Evolutionary conservation across 495 filamentous ascomycete genomes (phyloP).

Genomic region (Xylaria scruposa): DNA sequence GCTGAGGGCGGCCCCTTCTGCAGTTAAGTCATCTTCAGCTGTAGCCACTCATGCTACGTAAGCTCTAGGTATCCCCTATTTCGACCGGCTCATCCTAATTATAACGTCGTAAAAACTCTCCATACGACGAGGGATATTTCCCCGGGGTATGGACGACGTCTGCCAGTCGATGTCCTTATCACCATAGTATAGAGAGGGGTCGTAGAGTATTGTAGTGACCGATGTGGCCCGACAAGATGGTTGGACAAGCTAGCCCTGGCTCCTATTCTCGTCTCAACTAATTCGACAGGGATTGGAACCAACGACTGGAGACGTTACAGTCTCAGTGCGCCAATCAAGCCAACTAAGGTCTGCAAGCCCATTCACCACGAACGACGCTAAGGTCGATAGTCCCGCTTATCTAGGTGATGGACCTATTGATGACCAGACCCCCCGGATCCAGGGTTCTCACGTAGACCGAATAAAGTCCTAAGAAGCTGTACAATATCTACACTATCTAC

Average conservation of each 20-base stretch:
- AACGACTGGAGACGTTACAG: slow-evolving; percentile 22
- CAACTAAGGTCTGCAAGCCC: slow-evolving; percentile 2
- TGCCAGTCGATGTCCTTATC: slow-evolving; percentile 15
- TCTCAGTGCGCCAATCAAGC: slow-evolving; percentile 12
- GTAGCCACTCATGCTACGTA: slow-evolving; percentile 21
- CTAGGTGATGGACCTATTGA: not conserved
- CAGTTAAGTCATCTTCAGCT: slow-evolving; percentile 18
- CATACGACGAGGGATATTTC: not conserved
- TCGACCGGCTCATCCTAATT: slow-evolving; percentile 3
- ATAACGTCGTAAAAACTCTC: slow-evolving; percentile 1
- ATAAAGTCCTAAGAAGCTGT: not conserved
- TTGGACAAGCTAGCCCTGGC: slow-evolving; percentile 23
- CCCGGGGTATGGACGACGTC: not conserved
- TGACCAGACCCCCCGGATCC: slow-evolving; percentile 7
- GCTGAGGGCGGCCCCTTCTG: slow-evolving; percentile 14
- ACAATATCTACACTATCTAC: slow-evolving; percentile 10
- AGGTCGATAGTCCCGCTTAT: slow-evolving; percentile 22
- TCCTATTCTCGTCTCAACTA: slow-evolving; percentile 14
- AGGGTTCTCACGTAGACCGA: slow-evolving; percentile 13
- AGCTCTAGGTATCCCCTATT: not conserved
- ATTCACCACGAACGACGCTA: slow-evolving; percentile 13
- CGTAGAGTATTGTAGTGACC: not conserved
- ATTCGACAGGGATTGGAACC: slow-evolving; percentile 14
- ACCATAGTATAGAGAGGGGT: slow-evolving; percentile 3
- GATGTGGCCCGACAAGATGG: slow-evolving; percentile 25